Evolutionary conservation across 1,284 basidiomycete species (phyloP), one percentile per base, ranked within the genome.

Genomic region (Malassezia dermatis): DNA sequence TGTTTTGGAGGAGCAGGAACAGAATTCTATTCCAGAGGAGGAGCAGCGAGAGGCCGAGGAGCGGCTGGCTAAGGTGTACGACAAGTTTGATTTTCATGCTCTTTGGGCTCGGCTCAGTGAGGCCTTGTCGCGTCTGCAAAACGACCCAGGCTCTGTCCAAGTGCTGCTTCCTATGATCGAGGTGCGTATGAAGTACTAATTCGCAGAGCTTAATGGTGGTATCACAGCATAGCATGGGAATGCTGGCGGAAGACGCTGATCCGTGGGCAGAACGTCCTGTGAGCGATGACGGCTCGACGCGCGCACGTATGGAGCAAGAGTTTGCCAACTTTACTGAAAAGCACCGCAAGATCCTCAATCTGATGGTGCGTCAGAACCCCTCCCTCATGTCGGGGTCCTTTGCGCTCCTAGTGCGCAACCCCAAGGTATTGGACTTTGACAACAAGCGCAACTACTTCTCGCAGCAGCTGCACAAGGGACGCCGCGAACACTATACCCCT

Each of bases 381-480:
- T 89, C 90, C 0, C 78, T 99, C 34, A 93, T 99, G 88, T 90
- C 88, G 63, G 94, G 94, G 11, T 94, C 90, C 1, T 99, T 99
- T 80, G 89, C 91, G 13, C 80, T 99, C 2, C 81, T 99, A 53
- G 87, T 98, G 31, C 85, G 91, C 76, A 98, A 99, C 69, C 86
- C 94, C 46, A 85, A 89, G 41, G 90, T 98, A 23, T 82, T 99
- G 57, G 94, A 98, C 79, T 99, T 99, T 75, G 94, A 98, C 80
- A 98, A 98, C 83, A 98, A 98, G 79, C 84, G 94, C 51, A 94
- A 91, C 71, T 98, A 93, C 79, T 98, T 98, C 79, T 86, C 84
- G 61, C 93, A 96, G 76, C 90, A 96, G 75, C 81, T 98, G 15
- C 90, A 94, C 75, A 84, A 87, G 50, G 86, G 64, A 6, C 63